Conservation (phyloP, 1,284 basidiomycete species). For the Trichosporon coremiiforme region DNA sequence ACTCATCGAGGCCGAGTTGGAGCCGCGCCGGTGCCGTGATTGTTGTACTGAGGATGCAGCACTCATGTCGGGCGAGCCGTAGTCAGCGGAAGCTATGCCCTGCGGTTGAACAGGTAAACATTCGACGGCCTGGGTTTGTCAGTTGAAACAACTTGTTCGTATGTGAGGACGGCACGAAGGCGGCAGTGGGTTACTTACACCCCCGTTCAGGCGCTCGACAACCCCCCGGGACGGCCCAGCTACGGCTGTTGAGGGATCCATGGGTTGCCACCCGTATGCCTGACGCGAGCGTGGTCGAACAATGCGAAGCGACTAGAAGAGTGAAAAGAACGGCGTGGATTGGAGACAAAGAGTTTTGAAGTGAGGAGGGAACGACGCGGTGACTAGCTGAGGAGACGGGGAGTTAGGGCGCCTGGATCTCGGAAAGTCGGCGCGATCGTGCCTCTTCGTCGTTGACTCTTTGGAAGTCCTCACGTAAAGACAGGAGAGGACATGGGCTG, state of each 20-base stretch:
- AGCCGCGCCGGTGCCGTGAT: not conserved
- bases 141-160: not conserved
- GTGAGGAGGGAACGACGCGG: constrained; percentile 2
- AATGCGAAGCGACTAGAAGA: not conserved
- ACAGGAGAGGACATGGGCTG: not conserved
- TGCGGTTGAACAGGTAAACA: not conserved
- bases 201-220: not conserved
- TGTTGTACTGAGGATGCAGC: not conserved
- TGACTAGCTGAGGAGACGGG: constrained; percentile 13
- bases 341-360: too few relatives aligned
- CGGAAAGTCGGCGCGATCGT: not conserved
- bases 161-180: not conserved
- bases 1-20: not conserved
- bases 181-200: not conserved
- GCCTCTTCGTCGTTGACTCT: not conserved
- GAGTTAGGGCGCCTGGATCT: not conserved
- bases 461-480: not conserved
- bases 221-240: not conserved
- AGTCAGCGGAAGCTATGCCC: not conserved
- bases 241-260: not conserved
- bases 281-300: not conserved
- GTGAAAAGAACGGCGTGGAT: not conserved
- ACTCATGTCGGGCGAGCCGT: constrained; percentile 3
- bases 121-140: not conserved
- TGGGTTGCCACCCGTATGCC: not conserved